Evolutionary conservation across 1,284 basidiomycete genomes (phyloP), one percentile per base, ranked within the genome.

Genomic region (Xerocomus amazonicus): DNA sequence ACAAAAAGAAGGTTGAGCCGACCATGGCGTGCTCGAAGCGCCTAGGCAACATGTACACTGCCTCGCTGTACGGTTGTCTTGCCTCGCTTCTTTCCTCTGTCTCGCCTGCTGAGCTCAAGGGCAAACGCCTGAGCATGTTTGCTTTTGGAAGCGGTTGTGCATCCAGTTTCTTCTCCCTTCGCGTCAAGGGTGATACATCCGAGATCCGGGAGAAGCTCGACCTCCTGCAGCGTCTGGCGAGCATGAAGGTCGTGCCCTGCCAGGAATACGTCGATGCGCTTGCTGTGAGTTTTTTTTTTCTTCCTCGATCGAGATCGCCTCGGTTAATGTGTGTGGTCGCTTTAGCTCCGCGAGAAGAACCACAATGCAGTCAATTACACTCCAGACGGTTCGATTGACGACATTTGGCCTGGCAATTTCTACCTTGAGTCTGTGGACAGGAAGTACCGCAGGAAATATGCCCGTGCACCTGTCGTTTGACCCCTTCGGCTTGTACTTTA

Each of bases 41-140:
- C 47, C 84, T 94, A 64, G 96, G 96, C 14, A 98, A 99, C 83
- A 97, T 96, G 90, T 98, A 99, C 81, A 95, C 96, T 19, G 96
- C 89, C n/a, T 95, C 92, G 39, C 78, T 99, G 27, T 98, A 96
- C 69, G 93, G 92, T 50, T 94, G 92, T 57, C 82, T 99, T 52
- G 90, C 93, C 32, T 91, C 87, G 13, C 74, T 96, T 32, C 65
- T 97, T 42, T 80, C 88, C 46, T 77, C 77, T 39, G 79, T 89
- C 38, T 79, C 83, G 57, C 82, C 88, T 8, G 71, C 77, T 14
- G 74, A 84, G 54, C 72, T 93, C 51, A 69, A 77, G 60, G 86
- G 82, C 71, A 95, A 93, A 78, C 82, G 91, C 34, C 77, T 96
- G 65, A 87, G 85, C 59, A 78, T 98, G 78, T 99, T 93, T 77